phyloP scores from a whole-genome alignment of 2,329 filamentous ascomycete species.

The Mycocentrospora acerina region DNA sequence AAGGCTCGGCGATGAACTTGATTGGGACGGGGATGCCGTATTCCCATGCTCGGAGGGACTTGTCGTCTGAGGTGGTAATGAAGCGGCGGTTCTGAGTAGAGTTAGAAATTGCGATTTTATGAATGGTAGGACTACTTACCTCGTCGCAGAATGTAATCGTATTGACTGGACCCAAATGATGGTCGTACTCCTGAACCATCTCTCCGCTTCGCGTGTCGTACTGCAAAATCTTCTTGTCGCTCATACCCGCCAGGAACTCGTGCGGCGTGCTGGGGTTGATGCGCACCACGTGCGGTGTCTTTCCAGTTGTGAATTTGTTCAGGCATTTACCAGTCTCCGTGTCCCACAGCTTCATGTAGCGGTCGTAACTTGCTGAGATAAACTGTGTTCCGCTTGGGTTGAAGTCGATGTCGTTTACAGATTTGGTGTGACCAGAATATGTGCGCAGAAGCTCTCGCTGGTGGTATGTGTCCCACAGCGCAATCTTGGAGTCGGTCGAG shows the following conservation, averaged over 20 bases:
- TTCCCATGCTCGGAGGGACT: constrained; percentile 94
- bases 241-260: constrained; percentile 96
- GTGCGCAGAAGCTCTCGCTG: constrained; percentile 83
- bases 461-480: constrained; percentile 94
- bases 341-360: constrained; percentile 97
- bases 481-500: constrained; percentile 87
- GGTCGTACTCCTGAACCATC: constrained; percentile 95
- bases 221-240: constrained; percentile 98
- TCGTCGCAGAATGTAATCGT: constrained; percentile 96
- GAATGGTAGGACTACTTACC: constrained; percentile 7
- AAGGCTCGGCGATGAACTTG: constrained; percentile 95
- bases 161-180: constrained; percentile 96
- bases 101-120: constrained; percentile 6
- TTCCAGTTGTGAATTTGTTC: constrained; percentile 86
- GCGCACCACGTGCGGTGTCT: constrained; percentile 90
- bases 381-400: constrained; percentile 80
- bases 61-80: constrained; percentile 97
- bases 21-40: constrained; percentile 98
- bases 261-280: constrained; percentile 86
- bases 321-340: constrained; percentile 91
- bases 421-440: constrained; percentile 88
- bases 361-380: constrained; percentile 88
- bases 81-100: constrained; percentile 70
- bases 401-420: constrained; percentile 87
- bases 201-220: constrained; percentile 85